Conservation (phyloP, 805 yeast species). For the Candida ascalaphidarum region DNA sequence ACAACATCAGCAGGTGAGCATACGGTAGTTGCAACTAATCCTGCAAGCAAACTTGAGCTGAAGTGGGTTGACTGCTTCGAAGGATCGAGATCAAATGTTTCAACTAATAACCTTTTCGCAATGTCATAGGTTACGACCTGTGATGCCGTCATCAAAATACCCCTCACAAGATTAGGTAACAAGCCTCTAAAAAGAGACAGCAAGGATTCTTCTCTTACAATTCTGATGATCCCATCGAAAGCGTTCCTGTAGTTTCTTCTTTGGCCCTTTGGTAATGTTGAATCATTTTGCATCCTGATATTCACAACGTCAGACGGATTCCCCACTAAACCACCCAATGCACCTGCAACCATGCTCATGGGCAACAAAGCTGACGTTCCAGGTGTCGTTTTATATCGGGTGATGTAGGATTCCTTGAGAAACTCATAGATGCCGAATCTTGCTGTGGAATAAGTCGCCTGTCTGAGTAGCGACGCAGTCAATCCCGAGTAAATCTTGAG, state of each 20-base stretch:
- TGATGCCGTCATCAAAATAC: slow-evolving; percentile 82
- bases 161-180: slow-evolving; percentile 70
- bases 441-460: slow-evolving; percentile 81
- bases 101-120: slow-evolving; percentile 54
- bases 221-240: slow-evolving; percentile 60
- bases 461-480: slow-evolving; percentile 74
- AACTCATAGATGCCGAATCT: slow-evolving; percentile 82
- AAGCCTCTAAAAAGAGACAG: slow-evolving; percentile 62
- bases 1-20: slow-evolving; percentile 92
- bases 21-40: slow-evolving; percentile 82
- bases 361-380: slow-evolving; percentile 57
- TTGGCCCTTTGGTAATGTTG: slow-evolving; percentile 51
- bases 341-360: slow-evolving; percentile 80
- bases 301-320: slow-evolving; percentile 85
- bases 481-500: slow-evolving; percentile 72
- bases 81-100: slow-evolving; percentile 42
- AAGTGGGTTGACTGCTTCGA: slow-evolving; percentile 65
- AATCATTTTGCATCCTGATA: slow-evolving; percentile 87
- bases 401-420: slow-evolving; percentile 46
- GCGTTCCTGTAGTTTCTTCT: slow-evolving; percentile 75
- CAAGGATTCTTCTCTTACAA: slow-evolving; percentile 53
- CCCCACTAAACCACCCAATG: slow-evolving; percentile 77
- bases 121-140: slow-evolving; percentile 85
- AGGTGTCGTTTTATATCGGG: slow-evolving; percentile 36
- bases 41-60: slow-evolving; percentile 71